A percentile compares a stretch with the other conserved stretches of the same genome.
phyloP scores from a whole-genome alignment of 2,329 filamentous ascomycete species.

The Trichophyton mentagrophytes region DNA sequence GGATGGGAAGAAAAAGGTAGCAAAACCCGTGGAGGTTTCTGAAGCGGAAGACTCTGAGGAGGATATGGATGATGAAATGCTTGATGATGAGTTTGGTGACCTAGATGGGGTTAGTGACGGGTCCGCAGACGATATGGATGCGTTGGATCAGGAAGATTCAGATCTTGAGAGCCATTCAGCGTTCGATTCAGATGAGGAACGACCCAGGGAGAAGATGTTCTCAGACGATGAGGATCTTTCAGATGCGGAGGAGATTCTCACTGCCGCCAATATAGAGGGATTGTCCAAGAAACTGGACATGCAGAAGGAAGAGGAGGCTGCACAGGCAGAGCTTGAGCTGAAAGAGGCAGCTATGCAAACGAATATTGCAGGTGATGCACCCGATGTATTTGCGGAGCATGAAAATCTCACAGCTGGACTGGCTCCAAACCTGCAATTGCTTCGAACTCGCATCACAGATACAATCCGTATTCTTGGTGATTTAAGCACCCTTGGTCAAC shows the following conservation, averaged over 20 bases:
- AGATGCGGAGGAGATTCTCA: slow-evolving; percentile 79
- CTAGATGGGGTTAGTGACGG: slow-evolving; percentile 30
- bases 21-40: slow-evolving; percentile 21
- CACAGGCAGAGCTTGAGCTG: slow-evolving; percentile 72
- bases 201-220: slow-evolving; percentile 59
- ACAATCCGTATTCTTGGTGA: slow-evolving; percentile 84
- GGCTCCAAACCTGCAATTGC: slow-evolving; percentile 77
- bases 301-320: slow-evolving; percentile 63
- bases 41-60: slow-evolving; percentile 27
- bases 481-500: slow-evolving; percentile 67
- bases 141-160: slow-evolving; percentile 44
- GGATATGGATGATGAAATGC: slow-evolving; percentile 28
- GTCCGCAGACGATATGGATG: slow-evolving; percentile 27
- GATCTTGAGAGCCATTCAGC: slow-evolving; percentile 46
- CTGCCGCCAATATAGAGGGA: slow-evolving; percentile 90
- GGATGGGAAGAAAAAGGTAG: slow-evolving; percentile 25
- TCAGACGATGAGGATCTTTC: slow-evolving; percentile 89
- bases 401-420: slow-evolving; percentile 49
- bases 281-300: slow-evolving; percentile 74
- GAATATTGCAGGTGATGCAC: slow-evolving; percentile 71
- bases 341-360: slow-evolving; percentile 79
- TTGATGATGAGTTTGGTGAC: slow-evolving; percentile 37
- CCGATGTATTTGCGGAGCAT: slow-evolving; percentile 47
- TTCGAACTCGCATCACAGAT: slow-evolving; percentile 81
- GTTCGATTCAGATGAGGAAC: slow-evolving; percentile 59